phyloP scores from a whole-genome alignment of 495 filamentous ascomycete genomes.

The Oleoguttula mirabilis region DNA sequence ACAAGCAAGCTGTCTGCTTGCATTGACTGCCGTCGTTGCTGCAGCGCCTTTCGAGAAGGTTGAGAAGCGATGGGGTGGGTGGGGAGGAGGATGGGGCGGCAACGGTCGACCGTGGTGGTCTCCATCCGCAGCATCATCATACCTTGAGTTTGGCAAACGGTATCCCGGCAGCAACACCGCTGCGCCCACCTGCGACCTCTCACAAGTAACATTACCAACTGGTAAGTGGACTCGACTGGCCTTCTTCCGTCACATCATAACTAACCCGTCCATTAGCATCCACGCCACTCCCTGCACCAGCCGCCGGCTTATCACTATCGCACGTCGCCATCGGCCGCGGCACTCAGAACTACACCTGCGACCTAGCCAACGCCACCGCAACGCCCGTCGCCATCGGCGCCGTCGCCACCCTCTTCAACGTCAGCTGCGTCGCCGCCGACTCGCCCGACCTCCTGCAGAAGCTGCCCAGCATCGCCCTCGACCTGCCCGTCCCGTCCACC shows the following conservation, averaged over 20 bases:
- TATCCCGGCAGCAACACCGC: not conserved
- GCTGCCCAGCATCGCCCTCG: conserved; percentile 42
- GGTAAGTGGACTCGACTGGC: conserved; percentile 9
- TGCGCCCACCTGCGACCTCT: conserved; percentile 10
- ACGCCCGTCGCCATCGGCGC: conserved; percentile 59
- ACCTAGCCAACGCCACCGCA: conserved; percentile 39
- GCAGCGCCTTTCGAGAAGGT: conserved; percentile 7
- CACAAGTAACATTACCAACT: conserved; percentile 6
- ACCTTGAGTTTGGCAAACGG: conserved; percentile 12
- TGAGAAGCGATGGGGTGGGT: conserved; percentile 10
- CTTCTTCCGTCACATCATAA: not conserved
- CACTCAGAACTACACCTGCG: conserved; percentile 87
- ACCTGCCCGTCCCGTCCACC: conserved; percentile 35
- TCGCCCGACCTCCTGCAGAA: conserved; percentile 52
- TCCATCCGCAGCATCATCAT: conserved; percentile 4
- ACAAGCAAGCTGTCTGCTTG: conserved; percentile 9
- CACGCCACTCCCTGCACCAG: conserved; percentile 43
- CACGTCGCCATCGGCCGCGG: conserved; percentile 81
- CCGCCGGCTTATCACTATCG: conserved; percentile 45
- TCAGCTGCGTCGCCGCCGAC: conserved; percentile 60
- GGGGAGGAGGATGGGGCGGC: too few species aligned
- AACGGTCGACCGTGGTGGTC: conserved; percentile 4
- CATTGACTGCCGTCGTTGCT: conserved; percentile 3
- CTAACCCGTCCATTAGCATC: conserved; percentile 20
- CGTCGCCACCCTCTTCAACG: conserved; percentile 77